Percentiles rank a stretch among this genome's conserved stretches.
Evolutionary conservation across 306 rosid species (phyloP).

Genomic region (Pterocarpus macrocarpus): DNA sequence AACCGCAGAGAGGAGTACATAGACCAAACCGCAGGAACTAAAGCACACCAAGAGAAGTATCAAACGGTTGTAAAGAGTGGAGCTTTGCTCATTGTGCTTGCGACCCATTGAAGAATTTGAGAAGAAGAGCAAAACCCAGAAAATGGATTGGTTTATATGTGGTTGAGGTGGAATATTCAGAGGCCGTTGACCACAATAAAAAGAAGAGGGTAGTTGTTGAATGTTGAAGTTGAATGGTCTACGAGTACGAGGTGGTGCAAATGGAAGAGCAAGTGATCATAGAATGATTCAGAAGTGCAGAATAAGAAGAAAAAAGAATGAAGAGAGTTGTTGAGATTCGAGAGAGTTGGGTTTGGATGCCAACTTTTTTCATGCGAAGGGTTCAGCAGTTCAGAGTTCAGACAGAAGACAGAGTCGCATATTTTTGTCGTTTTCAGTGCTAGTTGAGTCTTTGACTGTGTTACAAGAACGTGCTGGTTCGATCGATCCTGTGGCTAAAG

Average conservation of each 20-base stretch:
- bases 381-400: background rate
- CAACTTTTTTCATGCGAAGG: background rate
- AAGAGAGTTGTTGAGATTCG: background rate
- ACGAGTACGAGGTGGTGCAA: background rate
- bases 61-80: constrained; percentile 52
- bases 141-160: constrained; percentile 31
- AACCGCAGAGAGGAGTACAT: constrained; percentile 61
- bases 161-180: constrained; percentile 23
- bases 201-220: background rate
- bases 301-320: background rate
- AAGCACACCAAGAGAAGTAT: constrained; percentile 58
- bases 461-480: constrained; percentile 3
- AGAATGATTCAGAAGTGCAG: background rate
- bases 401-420: constrained; percentile 9
- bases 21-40: constrained; percentile 70
- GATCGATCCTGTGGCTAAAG: background rate
- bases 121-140: constrained; percentile 49
- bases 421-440: background rate
- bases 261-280: background rate
- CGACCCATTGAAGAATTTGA: constrained; percentile 73
- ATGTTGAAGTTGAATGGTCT: too few species aligned
- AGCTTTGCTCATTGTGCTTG: constrained; percentile 56
- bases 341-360: background rate
- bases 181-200: constrained; percentile 58
- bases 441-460: constrained; percentile 19